These are phyloP conservation scores for Malassezia sympodialis DNA, from an alignment of 1,284 basidiomycete species.

Conservation along the genomic window DNA sequence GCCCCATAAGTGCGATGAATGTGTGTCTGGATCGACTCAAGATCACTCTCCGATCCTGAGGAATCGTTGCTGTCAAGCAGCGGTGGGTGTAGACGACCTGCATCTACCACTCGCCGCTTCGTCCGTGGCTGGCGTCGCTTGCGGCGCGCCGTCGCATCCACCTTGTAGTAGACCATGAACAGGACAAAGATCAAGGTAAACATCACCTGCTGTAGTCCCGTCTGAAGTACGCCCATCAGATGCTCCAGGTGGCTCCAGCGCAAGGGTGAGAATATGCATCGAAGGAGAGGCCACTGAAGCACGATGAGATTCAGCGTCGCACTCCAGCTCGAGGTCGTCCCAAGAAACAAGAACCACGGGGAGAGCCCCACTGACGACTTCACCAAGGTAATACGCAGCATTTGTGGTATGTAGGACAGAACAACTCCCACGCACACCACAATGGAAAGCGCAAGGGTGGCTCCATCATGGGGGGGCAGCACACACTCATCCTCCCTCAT, in stretches of 20 bases:
- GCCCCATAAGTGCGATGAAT: slow-evolving; percentile 38
- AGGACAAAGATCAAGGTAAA: slow-evolving; percentile 69
- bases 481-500: not conserved
- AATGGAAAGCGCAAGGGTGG: slow-evolving; percentile 62
- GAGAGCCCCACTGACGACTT: slow-evolving; percentile 77
- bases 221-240: slow-evolving; percentile 72
- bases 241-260: slow-evolving; percentile 56
- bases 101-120: slow-evolving; percentile 9
- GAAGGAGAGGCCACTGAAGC: slow-evolving; percentile 75
- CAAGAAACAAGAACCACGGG: slow-evolving; percentile 84
- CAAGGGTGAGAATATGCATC: slow-evolving; percentile 58
- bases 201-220: slow-evolving; percentile 71
- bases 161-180: slow-evolving; percentile 84
- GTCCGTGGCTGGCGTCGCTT: slow-evolving; percentile 49
- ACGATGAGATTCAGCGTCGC: slow-evolving; percentile 55
- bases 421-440: slow-evolving; percentile 69
- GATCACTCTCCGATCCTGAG: slow-evolving; percentile 36
- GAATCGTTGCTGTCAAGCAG: slow-evolving; percentile 19
- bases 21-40: slow-evolving; percentile 42
- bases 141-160: slow-evolving; percentile 21
- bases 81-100: not conserved
- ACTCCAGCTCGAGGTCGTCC: slow-evolving; percentile 58
- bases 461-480: slow-evolving; percentile 57
- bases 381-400: slow-evolving; percentile 55
- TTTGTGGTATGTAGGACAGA: slow-evolving; percentile 79